Base-by-base conservation (phyloP, 495 filamentous ascomycete species). In the Tuber aestivum region DNA sequence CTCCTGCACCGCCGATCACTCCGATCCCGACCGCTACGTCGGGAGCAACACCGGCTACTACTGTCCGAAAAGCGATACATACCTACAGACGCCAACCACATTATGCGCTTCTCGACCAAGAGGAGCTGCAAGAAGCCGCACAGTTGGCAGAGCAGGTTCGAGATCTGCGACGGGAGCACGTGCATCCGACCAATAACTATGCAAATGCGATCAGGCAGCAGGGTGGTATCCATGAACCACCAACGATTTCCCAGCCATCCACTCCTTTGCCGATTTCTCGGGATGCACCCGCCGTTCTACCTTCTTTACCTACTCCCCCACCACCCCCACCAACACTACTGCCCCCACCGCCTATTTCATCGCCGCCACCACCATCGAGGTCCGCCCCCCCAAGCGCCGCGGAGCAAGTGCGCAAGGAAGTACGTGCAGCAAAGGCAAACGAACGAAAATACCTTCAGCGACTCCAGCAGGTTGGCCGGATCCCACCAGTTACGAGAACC, bases 71-170 rank as follows among this genome's bases (percentile, higher is more conserved):
- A 40, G 83, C 83, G 65, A 71, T 80, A n/a, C 78, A 79, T 40
- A 48, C 80, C 70, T 77, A 41, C 83, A 83, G 37, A 38, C 68
- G n/a, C 37, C 78, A 72, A 32, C 90, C 94, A 3, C 94, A 96
- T 80, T 97, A 97, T 83, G 92, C 93, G 2, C 86, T 95, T 77
- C 87, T 95, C 72, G 94, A 95, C 77, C 86, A 89, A 41, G 89
- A 88, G 3, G 92, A 95, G 77, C 88, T 88, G 74, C 90, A 90
- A 5, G 91, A 92, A 72, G 81, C 87, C 12, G 88, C 88, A 40
- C 79, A 84, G 0, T 78, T 86, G 42, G 89, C 92, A 77, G 86
- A 82, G 65, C 76, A 80, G 23, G 77, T 83, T 80, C 77, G 83
- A 41, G 73, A 72, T 45, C 70, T 80, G 35, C 79, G 78, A 8